Evolutionary conservation across 768 basidiomycete species (phyloP), one percentile per base, ranked within the genome.

Genomic region (Phylloporus sp.): DNA sequence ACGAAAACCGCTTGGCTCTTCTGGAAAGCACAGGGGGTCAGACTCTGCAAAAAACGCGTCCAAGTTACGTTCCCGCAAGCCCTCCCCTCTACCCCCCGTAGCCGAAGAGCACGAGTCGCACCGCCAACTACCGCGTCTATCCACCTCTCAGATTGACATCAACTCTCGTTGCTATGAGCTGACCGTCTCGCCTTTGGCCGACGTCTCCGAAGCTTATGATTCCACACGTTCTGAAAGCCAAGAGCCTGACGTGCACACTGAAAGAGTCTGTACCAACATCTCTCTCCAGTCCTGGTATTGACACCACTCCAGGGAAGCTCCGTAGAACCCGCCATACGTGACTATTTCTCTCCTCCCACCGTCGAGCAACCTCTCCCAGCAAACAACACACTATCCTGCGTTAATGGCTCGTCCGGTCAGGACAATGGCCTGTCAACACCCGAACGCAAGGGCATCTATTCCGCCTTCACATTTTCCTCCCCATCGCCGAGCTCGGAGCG

Each of bases 91-190:
- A 64, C 82, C 84, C n/a, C 76, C 74, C 46, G 72, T 87, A 22
- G 78, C 78, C 31, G 81, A 82, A 59, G 80, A 81, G 59, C 69
- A 50, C 13, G 76, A 67, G 31, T 62, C 63, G 27, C 71, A 67
- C 61, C 70, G 56, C 49, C 58, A 61, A 31, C 55, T 53, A 24
- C 53, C 58, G 0, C 57, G 52, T 47, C 64, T 65, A 22, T 67
- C 63, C 16, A 54, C 76, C 32, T 63, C 74, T 15, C 84, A 88
- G 62, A 75, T 74, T 4, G 69, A 74, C 36, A 81, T 85, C 47
- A 82, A 88, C 59, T 80, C 88, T n/a, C 79, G 79, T 45, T 89
- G 88, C 70, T 88, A 89, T 62, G 88, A 88, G 60, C 64, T 90
- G 57, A 91, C 88, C 5, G 88, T 91, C 57, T 73, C 79, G 60